Evolutionary conservation across 2,329 filamentous ascomycete species (phyloP), one percentile per base, ranked within the genome.

Genomic region (Cadophora sp.): DNA sequence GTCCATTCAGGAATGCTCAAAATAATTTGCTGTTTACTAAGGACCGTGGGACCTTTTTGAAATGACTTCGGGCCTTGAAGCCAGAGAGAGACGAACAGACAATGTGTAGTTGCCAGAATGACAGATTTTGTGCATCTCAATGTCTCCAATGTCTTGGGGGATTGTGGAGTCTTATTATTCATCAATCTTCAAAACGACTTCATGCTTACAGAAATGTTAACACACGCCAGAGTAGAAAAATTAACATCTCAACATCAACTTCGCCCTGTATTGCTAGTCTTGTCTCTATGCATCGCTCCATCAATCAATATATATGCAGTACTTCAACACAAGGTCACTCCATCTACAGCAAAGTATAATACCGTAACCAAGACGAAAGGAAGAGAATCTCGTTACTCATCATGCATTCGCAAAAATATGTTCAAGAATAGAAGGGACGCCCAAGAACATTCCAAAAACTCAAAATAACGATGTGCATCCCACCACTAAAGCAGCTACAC

Each of bases 381-480:
- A n/a, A n/a, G n/a, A 29, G 27, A 12, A 50, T 48, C 61, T 63
- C 64, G 43, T 67, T 37, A 64, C 40, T 69, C 62, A 59, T 69
- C 63, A 53, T 19, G 46, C 26, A 27, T 46, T 62, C 34, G 22
- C 51, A 31, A 16, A 69, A 67, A 48, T 70, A 68, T 69, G 55
- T 66, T 64, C 68, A 72, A 70, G 70, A 70, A 69, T 55, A 29
- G 37, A 59, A 64, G 24, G 14, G 9, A 22, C 4, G 5, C n/a
- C 5, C 26, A 26, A 43, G 40, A 43, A 43, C 31, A 46, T 12
- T 8, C 34, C 37, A 2, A 37, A 11, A 7, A 12, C 59, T 48
- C 26, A 64, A 59, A 62, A 40, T 12, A 68, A 53, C 26, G 55
- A 67, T 64, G 51, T 60, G 19, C 26, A 71, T 8, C 60, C 61